phyloP scores from a whole-genome alignment of 805 yeast species.

The Spathaspora passalidarum region DNA sequence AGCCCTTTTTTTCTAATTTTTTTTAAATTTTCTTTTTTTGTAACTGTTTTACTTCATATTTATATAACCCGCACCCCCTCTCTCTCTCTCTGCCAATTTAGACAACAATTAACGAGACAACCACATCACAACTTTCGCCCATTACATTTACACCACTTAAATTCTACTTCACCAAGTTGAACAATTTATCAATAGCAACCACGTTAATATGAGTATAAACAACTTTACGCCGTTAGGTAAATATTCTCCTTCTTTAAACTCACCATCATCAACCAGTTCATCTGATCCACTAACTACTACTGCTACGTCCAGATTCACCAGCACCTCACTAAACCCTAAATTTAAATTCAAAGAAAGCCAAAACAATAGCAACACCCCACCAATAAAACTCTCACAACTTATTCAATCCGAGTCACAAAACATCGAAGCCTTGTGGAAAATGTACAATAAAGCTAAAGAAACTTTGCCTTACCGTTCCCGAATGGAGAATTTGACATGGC shows the following conservation, averaged over 20 bases:
- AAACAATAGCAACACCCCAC: neutral
- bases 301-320: neutral
- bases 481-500: conserved; percentile 85
- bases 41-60: no score
- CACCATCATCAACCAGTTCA: conserved; percentile 2
- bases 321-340: neutral
- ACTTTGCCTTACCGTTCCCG: conserved; percentile 71
- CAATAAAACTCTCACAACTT: conserved; percentile 1
- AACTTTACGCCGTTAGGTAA: conserved; percentile 2
- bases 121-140: no score
- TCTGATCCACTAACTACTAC: neutral
- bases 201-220: neutral
- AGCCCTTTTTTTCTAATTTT: no score
- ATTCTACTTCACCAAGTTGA: no score
- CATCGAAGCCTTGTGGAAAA: conserved; percentile 58
- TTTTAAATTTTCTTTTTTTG: no score
- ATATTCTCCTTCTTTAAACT: conserved; percentile 1
- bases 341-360: neutral
- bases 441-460: conserved; percentile 75
- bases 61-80: no score
- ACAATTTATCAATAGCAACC: no score
- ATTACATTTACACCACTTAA: no score
- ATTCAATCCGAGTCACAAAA: conserved; percentile 6
- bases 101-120: no score
- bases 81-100: no score